Conservation (phyloP, 805 yeast genomes). For the Torulaspora quercuum region DNA sequence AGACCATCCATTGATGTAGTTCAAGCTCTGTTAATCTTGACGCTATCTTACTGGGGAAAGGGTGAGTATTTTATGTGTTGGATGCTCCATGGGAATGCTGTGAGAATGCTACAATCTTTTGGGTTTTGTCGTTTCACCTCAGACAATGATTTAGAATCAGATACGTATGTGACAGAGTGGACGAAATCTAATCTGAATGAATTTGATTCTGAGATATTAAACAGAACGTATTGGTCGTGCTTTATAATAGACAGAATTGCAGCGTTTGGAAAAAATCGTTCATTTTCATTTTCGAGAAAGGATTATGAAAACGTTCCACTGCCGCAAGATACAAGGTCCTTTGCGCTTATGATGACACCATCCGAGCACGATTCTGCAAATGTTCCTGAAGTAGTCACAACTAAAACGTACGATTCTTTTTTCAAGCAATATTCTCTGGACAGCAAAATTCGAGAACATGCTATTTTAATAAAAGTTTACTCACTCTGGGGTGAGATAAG, state of each 20-base stretch:
- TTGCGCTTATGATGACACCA: background rate
- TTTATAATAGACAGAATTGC: background rate
- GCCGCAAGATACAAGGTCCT: constrained; percentile 1
- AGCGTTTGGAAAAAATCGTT: background rate
- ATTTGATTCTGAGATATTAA: background rate
- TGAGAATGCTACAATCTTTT: constrained; percentile 13
- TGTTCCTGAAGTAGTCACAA: background rate
- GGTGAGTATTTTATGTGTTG: constrained; percentile 13
- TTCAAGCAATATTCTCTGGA: background rate
- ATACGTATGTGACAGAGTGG: background rate
- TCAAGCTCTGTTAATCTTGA: constrained; percentile 8
- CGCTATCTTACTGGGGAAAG: constrained; percentile 13
- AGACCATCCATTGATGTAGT: constrained; percentile 12
- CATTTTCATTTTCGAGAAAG: background rate
- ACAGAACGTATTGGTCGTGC: background rate
- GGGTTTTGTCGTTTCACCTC: constrained; percentile 2
- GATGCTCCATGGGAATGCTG: constrained; percentile 15
- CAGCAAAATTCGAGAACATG: constrained; percentile 1
- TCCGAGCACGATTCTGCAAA: background rate
- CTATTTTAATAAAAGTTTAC: constrained; percentile 4
- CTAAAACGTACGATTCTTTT: background rate
- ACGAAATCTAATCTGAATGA: background rate
- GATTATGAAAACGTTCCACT: background rate
- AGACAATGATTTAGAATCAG: background rate
- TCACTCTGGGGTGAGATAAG: constrained; percentile 12